These are phyloP conservation scores for Polygonum aviculare DNA, from an alignment of 148 eudicot species.

Conservation along the genomic window DNA sequence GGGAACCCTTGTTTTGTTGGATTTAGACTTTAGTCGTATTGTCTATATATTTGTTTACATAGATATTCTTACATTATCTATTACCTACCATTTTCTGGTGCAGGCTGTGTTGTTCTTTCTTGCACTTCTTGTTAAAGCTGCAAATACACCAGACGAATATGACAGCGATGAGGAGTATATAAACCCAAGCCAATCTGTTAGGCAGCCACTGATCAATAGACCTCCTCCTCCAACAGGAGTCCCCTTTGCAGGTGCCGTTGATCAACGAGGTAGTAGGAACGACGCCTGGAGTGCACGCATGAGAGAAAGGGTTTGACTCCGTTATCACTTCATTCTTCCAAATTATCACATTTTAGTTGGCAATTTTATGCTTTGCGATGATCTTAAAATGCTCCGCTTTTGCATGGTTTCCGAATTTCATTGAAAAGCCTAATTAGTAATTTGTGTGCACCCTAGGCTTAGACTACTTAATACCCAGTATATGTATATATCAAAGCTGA, in stretches of 20 bases:
- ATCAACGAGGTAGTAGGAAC: slow-evolving; percentile 60
- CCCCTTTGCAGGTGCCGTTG: slow-evolving; percentile 61
- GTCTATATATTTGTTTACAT: background rate
- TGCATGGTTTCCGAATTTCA: background rate
- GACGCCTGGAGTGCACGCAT: slow-evolving; percentile 99
- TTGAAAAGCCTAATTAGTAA: background rate
- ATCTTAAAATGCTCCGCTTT: background rate
- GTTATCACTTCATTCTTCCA: too few relatives aligned
- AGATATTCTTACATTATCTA: background rate
- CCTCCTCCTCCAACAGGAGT: slow-evolving; percentile 37
- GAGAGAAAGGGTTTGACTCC: slow-evolving; percentile 70
- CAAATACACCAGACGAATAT: slow-evolving; percentile 72
- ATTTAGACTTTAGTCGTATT: background rate
- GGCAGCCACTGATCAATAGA: slow-evolving; percentile 79
- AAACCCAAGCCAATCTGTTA: slow-evolving; percentile 61
- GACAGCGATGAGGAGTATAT: slow-evolving; percentile 96
- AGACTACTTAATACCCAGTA: background rate
- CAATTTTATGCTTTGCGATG: background rate
- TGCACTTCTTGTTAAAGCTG: slow-evolving; percentile 68
- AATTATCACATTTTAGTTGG: background rate
- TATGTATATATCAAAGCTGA: background rate
- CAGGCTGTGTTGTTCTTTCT: slow-evolving; percentile 78
- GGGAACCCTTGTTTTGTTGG: background rate
- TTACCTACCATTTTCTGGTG: background rate
- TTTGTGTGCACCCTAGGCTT: background rate